phyloP scores from a whole-genome alignment of 1,284 basidiomycete genomes.

The Sparassis latifolia region DNA sequence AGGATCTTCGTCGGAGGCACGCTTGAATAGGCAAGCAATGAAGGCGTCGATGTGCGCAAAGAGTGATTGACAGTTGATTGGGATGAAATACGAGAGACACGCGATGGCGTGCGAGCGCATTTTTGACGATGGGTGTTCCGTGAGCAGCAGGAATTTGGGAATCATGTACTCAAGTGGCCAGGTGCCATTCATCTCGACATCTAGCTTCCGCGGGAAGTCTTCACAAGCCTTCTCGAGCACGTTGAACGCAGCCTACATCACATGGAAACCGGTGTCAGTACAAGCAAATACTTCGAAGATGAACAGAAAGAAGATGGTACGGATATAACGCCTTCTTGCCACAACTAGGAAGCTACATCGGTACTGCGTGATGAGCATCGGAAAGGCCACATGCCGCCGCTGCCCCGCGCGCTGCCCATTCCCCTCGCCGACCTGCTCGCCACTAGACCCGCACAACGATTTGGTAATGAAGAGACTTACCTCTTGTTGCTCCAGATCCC shows the following conservation, averaged over 20 bases:
- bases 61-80: conserved; percentile 77
- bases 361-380: no score
- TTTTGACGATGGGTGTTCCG: conserved; percentile 78
- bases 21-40: conserved; percentile 90
- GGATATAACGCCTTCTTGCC: no score
- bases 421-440: no score
- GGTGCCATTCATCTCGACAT: conserved; percentile 84
- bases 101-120: conserved; percentile 93
- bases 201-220: conserved; percentile 94
- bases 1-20: conserved; percentile 90
- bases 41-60: conserved; percentile 90
- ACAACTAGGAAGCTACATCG: no score
- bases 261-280: background rate
- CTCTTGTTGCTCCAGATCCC: conserved; percentile 75
- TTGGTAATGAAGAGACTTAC: conserved; percentile 41
- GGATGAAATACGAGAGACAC: conserved; percentile 91
- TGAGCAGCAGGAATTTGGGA: conserved; percentile 86
- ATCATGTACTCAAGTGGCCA: conserved; percentile 92
- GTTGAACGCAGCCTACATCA: conserved; percentile 81
- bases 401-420: no score
- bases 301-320: no score
- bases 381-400: no score
- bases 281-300: no score
- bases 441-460: no score
- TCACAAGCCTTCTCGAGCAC: conserved; percentile 95